Evolutionary conservation across 2,329 filamentous ascomycete species (phyloP).

Genomic region (Hirsutella minnesotensis): DNA sequence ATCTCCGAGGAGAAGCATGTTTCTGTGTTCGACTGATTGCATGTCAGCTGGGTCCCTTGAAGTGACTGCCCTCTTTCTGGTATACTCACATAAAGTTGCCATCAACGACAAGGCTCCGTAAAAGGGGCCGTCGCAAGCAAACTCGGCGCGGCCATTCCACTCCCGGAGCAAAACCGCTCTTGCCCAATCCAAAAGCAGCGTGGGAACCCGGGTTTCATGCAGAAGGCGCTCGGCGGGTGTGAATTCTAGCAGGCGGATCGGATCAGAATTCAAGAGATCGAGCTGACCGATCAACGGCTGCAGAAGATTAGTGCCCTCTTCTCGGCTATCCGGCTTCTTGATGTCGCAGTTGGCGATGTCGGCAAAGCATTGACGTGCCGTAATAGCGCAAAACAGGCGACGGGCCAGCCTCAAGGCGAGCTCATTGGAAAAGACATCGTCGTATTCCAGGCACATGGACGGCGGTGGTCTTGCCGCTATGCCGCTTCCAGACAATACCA

Average conservation of each 20-base stretch:
- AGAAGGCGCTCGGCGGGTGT: conserved; percentile 36
- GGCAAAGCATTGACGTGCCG: conserved; percentile 37
- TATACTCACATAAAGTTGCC: conserved; percentile 53
- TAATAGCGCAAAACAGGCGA: conserved; percentile 45
- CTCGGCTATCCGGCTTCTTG: conserved; percentile 15
- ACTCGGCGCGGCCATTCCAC: conserved; percentile 66
- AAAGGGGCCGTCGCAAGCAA: conserved; percentile 58
- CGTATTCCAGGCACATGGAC: conserved; percentile 44
- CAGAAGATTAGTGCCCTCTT: conserved; percentile 29
- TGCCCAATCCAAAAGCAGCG: conserved; percentile 57
- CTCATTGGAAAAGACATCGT: conserved; percentile 52
- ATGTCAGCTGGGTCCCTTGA: conserved; percentile 7
- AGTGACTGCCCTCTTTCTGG: too few species aligned
- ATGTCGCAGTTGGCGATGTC: conserved; percentile 27
- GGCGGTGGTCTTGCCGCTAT: conserved; percentile 32
- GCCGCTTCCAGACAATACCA: conserved; percentile 35
- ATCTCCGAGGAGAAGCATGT: conserved; percentile 51
- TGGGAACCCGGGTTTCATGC: conserved; percentile 45
- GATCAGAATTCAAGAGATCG: conserved; percentile 35
- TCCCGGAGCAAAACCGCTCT: conserved; percentile 63
- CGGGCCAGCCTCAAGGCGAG: conserved; percentile 46
- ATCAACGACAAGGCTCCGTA: conserved; percentile 69
- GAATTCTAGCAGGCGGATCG: conserved; percentile 34
- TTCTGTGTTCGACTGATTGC: conserved; percentile 45
- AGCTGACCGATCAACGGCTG: conserved; percentile 39